Evolutionary conservation across 2,329 filamentous ascomycete genomes (phyloP), one percentile per base, ranked within the genome.

Genomic region (Fusarium ambrosium): DNA sequence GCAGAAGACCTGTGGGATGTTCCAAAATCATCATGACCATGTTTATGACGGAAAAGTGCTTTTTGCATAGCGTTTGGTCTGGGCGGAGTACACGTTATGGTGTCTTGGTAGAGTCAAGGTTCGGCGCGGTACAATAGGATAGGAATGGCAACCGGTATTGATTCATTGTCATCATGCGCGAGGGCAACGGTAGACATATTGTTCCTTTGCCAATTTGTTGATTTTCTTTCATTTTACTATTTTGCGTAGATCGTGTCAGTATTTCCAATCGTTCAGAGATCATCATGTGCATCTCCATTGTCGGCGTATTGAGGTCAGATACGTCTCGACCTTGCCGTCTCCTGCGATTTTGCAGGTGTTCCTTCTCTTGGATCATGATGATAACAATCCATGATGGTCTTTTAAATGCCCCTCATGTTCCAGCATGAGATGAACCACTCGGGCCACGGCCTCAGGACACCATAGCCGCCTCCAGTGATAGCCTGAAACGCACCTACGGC

Each of bases 1-100:
- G 88, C 90, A 1, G 85, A 90, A 76, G 84, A 86, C 41, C 78
- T 92, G 66, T 85, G 83, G 83, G 75, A 72, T 71, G 73, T 73
- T n/a, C 32, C 39, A 22, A 55, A n/a, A 20, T 22, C 32, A 14
- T 34, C 36, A 29, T 29, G 58, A 24, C 22, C 45, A 34, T 64
- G 13, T 51, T 32, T 5, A 34, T 11, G 24, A 6, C 8, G 10
- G 39, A 27, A 66, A 36, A 27, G 53, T 43, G 37, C 9, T 27
- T 39, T 37, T 37, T 61, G n/a, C 43, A 51, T 61, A 45, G 36
- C 51, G 37, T 45, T 59, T 24, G 29, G 53, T 64, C 34, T 41
- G 61, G 32, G 24, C 20, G 56, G 56, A 34, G 59, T 32, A 34
- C 36, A 24, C 37, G 59, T n/a, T 29, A 10, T 41, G 20, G 36